Evolutionary conservation across 768 basidiomycete genomes (phyloP), one percentile per base, ranked within the genome.

Genomic region (Cantharellus anzutake): DNA sequence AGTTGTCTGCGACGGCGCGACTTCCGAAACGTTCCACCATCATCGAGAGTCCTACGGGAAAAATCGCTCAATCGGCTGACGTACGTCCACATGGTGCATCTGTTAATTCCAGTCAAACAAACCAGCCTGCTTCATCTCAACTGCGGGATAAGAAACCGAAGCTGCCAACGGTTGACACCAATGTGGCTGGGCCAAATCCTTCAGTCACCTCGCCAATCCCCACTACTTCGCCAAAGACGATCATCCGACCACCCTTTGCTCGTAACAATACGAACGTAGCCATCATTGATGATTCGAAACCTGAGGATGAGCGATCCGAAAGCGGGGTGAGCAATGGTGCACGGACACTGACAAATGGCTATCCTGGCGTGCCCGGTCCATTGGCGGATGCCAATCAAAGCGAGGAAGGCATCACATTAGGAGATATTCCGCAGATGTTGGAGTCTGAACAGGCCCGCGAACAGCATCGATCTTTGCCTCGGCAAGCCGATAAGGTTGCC

Each of bases 11-110:
- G 56, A 94, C 90, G 2, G 90, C 96, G 37, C 81, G 86, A 52
- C 68, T 94, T 60, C 90, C 94, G 3, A 92, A 89, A 70, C 83
- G 92, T 42, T 96, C 94, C 35, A 98, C 89, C 4, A 83, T 99
- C 48, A 84, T 99, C 56, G 94, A 99, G 70, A 90, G 87, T 65
- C 96, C 96, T 48, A 78, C 89, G 5, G 93, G 92, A 48, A 80
- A 83, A 68, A 83, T 81, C 61, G 91, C 86, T 3, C 84, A 88
- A 65, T 78, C 84, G 16, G 80, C 80, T 0, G 83, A 87, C 59
- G 70, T 75, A 72, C 20, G 20, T 60, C 56, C 61, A 61, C 42
- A 56, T 14, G 7, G 20, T 74, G 75, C 48, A 70, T 66, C 35
- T 68, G 69, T 51, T 69, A 14, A 63, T 34, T 57, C 62, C 34